Percentiles rank a stretch among this genome's conserved stretches.
These are phyloP conservation scores for Eustoma russellianum DNA, from an alignment of 257 asterid genomes.

Conservation along the genomic window DNA sequence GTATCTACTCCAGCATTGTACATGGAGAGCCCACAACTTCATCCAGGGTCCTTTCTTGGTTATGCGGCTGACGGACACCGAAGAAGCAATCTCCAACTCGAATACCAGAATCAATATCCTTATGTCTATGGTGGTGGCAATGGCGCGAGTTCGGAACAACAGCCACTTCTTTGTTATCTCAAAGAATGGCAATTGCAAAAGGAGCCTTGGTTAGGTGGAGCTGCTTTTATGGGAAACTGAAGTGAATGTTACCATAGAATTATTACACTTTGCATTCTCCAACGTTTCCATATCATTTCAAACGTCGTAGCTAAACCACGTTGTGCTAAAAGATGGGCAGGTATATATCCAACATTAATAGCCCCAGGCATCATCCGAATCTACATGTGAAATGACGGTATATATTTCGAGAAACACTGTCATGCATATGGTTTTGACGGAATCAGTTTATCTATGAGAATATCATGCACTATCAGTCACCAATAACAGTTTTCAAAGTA, in stretches of 20 bases:
- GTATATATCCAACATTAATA: too few relatives aligned
- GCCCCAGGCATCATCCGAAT: too few relatives aligned
- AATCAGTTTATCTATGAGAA: too few relatives aligned
- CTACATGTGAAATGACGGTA: too few relatives aligned
- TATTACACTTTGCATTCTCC: too few relatives aligned
- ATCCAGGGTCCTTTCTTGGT: conserved; percentile 29
- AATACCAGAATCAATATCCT: conserved; percentile 49
- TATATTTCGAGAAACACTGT: too few relatives aligned
- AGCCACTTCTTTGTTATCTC: conserved; percentile 50
- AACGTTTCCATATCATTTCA: too few relatives aligned
- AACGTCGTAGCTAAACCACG: too few relatives aligned
- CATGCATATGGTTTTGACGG: too few relatives aligned
- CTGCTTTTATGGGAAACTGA: conserved; percentile 56
- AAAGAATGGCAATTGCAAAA: conserved; percentile 61
- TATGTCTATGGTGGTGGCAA: conserved; percentile 40
- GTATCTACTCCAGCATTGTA: conserved; percentile 40
- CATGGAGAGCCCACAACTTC: conserved; percentile 33
- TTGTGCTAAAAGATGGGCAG: too few relatives aligned
- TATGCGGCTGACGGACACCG: conserved; percentile 35
- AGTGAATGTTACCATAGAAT: background rate
- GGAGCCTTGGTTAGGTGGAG: conserved; percentile 43
- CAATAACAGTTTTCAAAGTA: too few relatives aligned
- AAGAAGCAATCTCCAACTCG: conserved; percentile 28
- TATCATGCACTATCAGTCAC: too few relatives aligned
- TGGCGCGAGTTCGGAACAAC: conserved; percentile 60